Percentiles rank a stretch among this genome's conserved stretches.
Evolutionary conservation across 345 rosid genomes (phyloP).

Genomic region (Populus tremula): DNA sequence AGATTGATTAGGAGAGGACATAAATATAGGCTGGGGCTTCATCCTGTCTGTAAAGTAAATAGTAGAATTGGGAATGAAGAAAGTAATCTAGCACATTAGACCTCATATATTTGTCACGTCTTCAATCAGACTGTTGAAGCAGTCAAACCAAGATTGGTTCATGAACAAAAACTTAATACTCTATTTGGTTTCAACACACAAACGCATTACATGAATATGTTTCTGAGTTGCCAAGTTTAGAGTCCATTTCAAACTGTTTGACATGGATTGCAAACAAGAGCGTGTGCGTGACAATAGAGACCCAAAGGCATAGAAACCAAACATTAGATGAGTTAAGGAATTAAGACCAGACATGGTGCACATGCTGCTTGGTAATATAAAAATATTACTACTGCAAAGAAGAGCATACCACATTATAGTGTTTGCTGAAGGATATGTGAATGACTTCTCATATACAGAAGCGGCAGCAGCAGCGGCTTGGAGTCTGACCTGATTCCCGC

Average conservation of each 20-base stretch:
- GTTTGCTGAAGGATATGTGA: slow-evolving; percentile 76
- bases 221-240: neutral
- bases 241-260: neutral
- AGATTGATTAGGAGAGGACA: neutral
- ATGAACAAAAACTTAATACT: neutral
- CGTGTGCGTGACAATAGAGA: neutral
- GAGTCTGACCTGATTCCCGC: slow-evolving; percentile 67
- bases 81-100: neutral
- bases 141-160: neutral
- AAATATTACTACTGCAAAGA: neutral
- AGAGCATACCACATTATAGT: slow-evolving; percentile 56
- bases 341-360: neutral
- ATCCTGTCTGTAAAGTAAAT: neutral
- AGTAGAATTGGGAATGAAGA: neutral
- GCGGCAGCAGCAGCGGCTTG: slow-evolving; percentile 88
- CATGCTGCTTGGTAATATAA: neutral
- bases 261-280: neutral
- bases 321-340: neutral
- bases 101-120: neutral
- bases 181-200: neutral
- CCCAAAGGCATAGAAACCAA: neutral
- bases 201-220: neutral
- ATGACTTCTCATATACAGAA: slow-evolving; percentile 69
- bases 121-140: neutral
- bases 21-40: neutral